Evolutionary conservation across 257 asterid species (phyloP), one percentile per base, ranked within the genome.

Genomic region (Vinca minor): DNA sequence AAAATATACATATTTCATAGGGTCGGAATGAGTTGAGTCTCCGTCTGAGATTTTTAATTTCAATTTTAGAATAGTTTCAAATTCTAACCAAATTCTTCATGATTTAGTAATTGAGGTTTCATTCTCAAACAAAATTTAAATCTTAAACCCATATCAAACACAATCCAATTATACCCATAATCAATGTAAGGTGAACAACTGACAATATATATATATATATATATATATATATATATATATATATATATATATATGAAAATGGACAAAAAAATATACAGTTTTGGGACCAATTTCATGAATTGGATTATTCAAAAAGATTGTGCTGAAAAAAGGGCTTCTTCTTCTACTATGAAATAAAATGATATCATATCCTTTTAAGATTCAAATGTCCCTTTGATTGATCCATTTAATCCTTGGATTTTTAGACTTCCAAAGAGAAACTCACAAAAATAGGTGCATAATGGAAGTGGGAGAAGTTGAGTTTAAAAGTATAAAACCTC

Each of bases 101-200:
- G n/a, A n/a, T n/a, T n/a, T n/a, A n/a, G n/a, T n/a, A n/a, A n/a
- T n/a, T n/a, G n/a, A n/a, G n/a, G n/a, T n/a, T n/a, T n/a, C n/a
- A n/a, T n/a, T n/a, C n/a, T n/a, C n/a, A n/a, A n/a, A n/a, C n/a
- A n/a, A n/a, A n/a, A n/a, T n/a, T n/a, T n/a, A n/a, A n/a, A n/a
- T n/a, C n/a, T n/a, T n/a, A n/a, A n/a, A n/a, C n/a, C n/a, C n/a
- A n/a, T n/a, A n/a, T n/a, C n/a, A n/a, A n/a, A n/a, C n/a, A n/a
- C n/a, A n/a, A n/a, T n/a, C n/a, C n/a, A n/a, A n/a, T n/a, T n/a
- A n/a, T n/a, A n/a, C n/a, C n/a, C n/a, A n/a, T 67, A 74, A 66
- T 83, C 76, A 65, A 7, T 82, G 95, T 83, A 76, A 89, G 89
- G 85, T 73, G 81, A 83, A 83, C 83, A 65, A 76, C 84, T 74